Base-by-base conservation (phyloP, 2,329 filamentous ascomycete genomes). In the Pyrenophora graminea region DNA sequence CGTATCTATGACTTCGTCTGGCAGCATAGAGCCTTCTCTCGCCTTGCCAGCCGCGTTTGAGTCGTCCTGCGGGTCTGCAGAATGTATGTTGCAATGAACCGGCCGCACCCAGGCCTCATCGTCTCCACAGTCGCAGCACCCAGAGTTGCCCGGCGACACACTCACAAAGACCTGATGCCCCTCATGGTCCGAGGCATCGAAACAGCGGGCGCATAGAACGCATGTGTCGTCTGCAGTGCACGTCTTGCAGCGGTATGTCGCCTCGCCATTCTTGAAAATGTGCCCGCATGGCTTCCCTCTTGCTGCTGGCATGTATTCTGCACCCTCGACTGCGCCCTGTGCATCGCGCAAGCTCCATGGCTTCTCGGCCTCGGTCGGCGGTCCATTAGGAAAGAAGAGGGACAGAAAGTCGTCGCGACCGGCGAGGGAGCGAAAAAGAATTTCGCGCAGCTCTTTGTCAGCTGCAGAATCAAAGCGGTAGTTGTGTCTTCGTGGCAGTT, bases 121-220 rank as follows among this genome's bases (percentile, higher is more conserved):
- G 69, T 99, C 94, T 52, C 94, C 94, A 70, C 94, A 99, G 74
- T 99, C 94, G 74, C 94, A 99, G 77, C 95, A 97, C 38, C 93
- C 93, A 67, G 89, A 94, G 69, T 97, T 96, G 6, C 93, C 93
- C 2, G 89, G 85, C 1, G 91, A 96, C 39, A 96, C 86, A 51
- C 83, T 89, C 51, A 99, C 91, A 66, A 89, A 88, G 48, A 97
- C 92, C 77, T 91, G 90, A 74, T 99, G 94, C 10, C 88, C 92
- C 9, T 90, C 88, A 73, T 99, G 94, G 68, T 99, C 93, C 33
- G 93, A 97, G 21, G 91, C 86, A 68, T 97, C 91, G 71, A 96
- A 99, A 76, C 94, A 99, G 61, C 88, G 87, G 67, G 90, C 91
- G 77, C 94, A 99, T 13, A 99, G 82, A 42, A 94, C 93, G 74